These are phyloP conservation scores for Gremmenia infestans DNA, from an alignment of 2,329 filamentous ascomycete genomes.

Conservation along the genomic window DNA sequence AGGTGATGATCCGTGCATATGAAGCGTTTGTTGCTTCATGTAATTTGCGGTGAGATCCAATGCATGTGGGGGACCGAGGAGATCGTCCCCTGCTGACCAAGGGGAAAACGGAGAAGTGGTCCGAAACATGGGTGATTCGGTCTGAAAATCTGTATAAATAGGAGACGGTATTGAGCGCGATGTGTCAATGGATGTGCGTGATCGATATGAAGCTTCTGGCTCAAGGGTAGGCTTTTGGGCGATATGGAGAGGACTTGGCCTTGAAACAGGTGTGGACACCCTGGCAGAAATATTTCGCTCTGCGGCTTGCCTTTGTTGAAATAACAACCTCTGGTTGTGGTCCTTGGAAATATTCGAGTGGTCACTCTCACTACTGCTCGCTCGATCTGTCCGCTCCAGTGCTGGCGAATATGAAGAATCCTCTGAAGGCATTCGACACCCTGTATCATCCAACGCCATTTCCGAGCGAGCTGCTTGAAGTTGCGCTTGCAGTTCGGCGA, in stretches of 20 bases:
- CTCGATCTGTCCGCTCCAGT: slow-evolving; percentile 20
- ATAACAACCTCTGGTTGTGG: slow-evolving; percentile 21
- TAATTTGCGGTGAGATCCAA: slow-evolving; percentile 23
- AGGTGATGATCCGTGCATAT: slow-evolving; percentile 14
- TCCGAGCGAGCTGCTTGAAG: slow-evolving; percentile 35
- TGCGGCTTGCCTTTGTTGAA: slow-evolving; percentile 15
- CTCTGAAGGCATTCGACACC: slow-evolving; percentile 17
- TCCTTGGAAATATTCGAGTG: slow-evolving; percentile 23
- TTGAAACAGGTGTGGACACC: slow-evolving; percentile 1
- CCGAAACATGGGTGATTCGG: slow-evolving; percentile 23
- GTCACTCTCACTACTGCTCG: slow-evolving; percentile 27
- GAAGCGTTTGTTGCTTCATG: slow-evolving; percentile 16
- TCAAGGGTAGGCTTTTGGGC: slow-evolving; percentile 7
- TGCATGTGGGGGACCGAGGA: slow-evolving; percentile 17
- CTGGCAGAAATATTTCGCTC: not conserved
- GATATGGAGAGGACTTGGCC: slow-evolving; percentile 11
- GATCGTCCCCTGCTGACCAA: slow-evolving; percentile 24
- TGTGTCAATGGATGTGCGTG: slow-evolving; percentile 16
- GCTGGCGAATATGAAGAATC: slow-evolving; percentile 21
- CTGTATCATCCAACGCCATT: slow-evolving; percentile 16
- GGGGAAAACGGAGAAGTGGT: slow-evolving; percentile 21
- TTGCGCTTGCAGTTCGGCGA: slow-evolving; percentile 51
- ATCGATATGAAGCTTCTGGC: slow-evolving; percentile 13
- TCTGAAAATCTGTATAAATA: slow-evolving; percentile 23
- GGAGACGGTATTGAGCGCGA: slow-evolving; percentile 22